A percentile compares a stretch with the other conserved stretches of the same genome.
These are phyloP conservation scores for Hippophae tibetana DNA, from an alignment of 306 rosid species.

Conservation along the genomic window DNA sequence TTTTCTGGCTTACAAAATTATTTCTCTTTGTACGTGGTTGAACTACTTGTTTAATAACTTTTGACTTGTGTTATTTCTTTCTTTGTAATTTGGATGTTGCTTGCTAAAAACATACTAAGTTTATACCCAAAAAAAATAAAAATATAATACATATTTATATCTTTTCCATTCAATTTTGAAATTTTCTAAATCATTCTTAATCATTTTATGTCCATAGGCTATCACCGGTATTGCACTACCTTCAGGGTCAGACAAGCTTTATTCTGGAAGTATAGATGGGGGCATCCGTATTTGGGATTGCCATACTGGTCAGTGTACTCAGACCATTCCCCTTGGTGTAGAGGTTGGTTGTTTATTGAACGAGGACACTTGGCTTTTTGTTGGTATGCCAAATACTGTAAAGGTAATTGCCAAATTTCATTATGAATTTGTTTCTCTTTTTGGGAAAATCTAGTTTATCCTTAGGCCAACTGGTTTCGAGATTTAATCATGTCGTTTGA, in stretches of 20 bases:
- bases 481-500: neutral
- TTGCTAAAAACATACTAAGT: too few relatives aligned
- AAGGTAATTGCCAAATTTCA: slow-evolving; percentile 20
- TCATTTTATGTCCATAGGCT: slow-evolving; percentile 15
- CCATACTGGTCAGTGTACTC: slow-evolving; percentile 27
- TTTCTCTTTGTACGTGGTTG: too few relatives aligned
- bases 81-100: too few relatives aligned
- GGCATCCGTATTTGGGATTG: slow-evolving; percentile 42
- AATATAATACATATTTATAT: neutral
- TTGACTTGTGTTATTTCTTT: too few relatives aligned
- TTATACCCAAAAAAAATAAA: too few relatives aligned
- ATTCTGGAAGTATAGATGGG: slow-evolving; percentile 36
- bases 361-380: slow-evolving; percentile 41
- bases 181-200: neutral
- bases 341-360: slow-evolving; percentile 34
- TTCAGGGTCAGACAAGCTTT: slow-evolving; percentile 27
- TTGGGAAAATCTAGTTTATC: too few relatives aligned
- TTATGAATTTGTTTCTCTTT: neutral
- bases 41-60: too few relatives aligned
- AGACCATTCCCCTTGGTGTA: slow-evolving; percentile 14
- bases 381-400: slow-evolving; percentile 30
- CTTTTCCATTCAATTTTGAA: neutral
- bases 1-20: too few relatives aligned
- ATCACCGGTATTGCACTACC: slow-evolving; percentile 41
- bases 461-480: too few relatives aligned